phyloP scores from a whole-genome alignment of 1,139 yeast genomes.

The Nematodospora anomalae region DNA sequence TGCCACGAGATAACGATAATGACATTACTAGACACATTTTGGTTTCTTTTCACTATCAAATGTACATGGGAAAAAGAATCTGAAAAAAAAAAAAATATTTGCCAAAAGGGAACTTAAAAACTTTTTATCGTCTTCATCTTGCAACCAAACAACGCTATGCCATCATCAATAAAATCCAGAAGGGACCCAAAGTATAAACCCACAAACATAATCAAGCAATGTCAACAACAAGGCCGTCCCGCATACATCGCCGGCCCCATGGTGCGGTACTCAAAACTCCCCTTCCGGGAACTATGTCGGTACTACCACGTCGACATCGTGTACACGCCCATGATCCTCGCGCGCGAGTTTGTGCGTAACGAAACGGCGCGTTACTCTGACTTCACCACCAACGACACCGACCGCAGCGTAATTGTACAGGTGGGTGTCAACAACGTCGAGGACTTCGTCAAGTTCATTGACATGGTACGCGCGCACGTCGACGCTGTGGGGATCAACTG shows the following conservation, averaged over 20 bases:
- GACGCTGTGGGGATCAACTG: conserved; percentile 96
- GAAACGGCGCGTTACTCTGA: conserved; percentile 78
- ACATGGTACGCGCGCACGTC: conserved; percentile 84
- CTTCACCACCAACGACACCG: conserved; percentile 72
- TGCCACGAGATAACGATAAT: too few species aligned
- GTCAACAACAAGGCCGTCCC: conserved; percentile 48
- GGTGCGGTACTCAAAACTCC: conserved; percentile 94
- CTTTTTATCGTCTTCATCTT: too few species aligned
- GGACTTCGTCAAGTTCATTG: conserved; percentile 82
- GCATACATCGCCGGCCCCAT: conserved; percentile 90
- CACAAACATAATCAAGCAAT: conserved; percentile 15
- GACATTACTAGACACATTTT: too few species aligned
- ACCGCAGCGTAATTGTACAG: conserved; percentile 79
- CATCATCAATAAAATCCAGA: conserved; percentile 3
- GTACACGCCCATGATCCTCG: conserved; percentile 94
- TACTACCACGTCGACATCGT: conserved; percentile 78
- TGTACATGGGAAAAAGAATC: too few species aligned
- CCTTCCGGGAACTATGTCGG: conserved; percentile 80
- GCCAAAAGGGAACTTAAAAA: too few species aligned
- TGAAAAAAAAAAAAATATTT: background rate
- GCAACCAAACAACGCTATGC: conserved; percentile 1
- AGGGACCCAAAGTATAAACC: conserved; percentile 10
- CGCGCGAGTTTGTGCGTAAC: conserved; percentile 90
- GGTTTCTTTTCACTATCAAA: too few species aligned
- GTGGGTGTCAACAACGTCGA: conserved; percentile 87